Percentiles rank a stretch among this genome's conserved stretches.
Evolutionary conservation across 2,329 filamentous ascomycete species (phyloP).

Genomic region (Stemphylium vesicarium): DNA sequence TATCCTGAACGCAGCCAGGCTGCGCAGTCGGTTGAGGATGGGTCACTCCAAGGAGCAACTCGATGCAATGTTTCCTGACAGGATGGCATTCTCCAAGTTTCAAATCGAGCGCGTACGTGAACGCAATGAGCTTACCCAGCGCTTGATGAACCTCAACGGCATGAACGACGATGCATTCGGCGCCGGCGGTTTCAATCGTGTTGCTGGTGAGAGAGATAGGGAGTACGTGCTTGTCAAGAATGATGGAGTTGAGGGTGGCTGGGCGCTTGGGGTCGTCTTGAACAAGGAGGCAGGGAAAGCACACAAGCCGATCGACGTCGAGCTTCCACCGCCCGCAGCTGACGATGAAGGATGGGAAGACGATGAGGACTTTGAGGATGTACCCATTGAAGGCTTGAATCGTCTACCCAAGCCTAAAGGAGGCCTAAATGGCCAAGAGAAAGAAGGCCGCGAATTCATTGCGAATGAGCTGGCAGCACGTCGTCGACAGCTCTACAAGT

Average conservation of each 20-base stretch:
- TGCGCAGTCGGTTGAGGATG: conserved; percentile 90
- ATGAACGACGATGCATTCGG: conserved; percentile 80
- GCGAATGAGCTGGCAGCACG: conserved; percentile 50
- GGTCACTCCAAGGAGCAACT: conserved; percentile 95
- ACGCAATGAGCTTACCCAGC: conserved; percentile 91
- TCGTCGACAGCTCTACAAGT: conserved; percentile 57
- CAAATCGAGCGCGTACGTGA: conserved; percentile 94
- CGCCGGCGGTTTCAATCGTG: conserved; percentile 65
- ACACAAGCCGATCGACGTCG: conserved; percentile 91
- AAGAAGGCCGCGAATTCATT: conserved; percentile 47
- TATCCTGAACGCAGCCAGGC: conserved; percentile 89
- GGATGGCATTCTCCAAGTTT: conserved; percentile 96
- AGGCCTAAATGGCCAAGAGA: conserved; percentile 35
- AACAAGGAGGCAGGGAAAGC: conserved; percentile 80
- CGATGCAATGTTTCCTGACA: conserved; percentile 94
- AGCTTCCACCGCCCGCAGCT: conserved; percentile 61
- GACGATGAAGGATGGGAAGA: conserved; percentile 71
- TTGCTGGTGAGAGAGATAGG: conserved; percentile 84
- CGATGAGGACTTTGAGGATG: conserved; percentile 86
- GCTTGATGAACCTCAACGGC: conserved; percentile 91
- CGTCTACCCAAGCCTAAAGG: conserved; percentile 70
- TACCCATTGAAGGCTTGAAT: conserved; percentile 89
- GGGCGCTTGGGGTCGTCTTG: conserved; percentile 92
- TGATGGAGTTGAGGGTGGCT: conserved; percentile 91
- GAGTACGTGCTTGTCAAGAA: conserved; percentile 98